Conservation (phyloP, 441 rosid species). For the Oxalis stricta region DNA sequence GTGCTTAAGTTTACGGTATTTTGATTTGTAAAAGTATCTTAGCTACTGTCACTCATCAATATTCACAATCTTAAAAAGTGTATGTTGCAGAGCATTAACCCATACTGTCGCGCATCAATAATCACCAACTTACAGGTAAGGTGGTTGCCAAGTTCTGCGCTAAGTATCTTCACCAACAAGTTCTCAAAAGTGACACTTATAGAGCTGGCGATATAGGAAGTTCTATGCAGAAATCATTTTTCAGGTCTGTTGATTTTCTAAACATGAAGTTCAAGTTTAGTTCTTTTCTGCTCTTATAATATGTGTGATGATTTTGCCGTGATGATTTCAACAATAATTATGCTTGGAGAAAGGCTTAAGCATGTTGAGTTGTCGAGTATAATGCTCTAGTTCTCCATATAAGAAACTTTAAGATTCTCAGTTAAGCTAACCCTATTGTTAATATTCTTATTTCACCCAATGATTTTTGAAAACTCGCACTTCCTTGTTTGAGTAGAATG, state of each 20-base stretch:
- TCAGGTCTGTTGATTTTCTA: constrained; percentile 35
- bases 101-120: no score
- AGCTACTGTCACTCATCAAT: constrained; percentile 1
- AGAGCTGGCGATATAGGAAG: constrained; percentile 62
- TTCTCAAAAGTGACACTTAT: constrained; percentile 54
- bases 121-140: constrained; percentile 49
- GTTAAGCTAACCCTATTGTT: background rate
- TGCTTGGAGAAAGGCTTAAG: no score
- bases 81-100: background rate
- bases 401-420: no score
- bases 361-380: no score
- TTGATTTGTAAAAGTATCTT: background rate
- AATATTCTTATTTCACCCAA: background rate
- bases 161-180: constrained; percentile 78
- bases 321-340: no score
- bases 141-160: constrained; percentile 88
- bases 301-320: background rate
- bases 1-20: background rate
- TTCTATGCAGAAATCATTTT: constrained; percentile 57
- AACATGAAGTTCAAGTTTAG: background rate
- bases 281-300: background rate
- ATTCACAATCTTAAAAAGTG: background rate
- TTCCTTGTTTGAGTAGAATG: constrained; percentile 44
- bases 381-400: no score
- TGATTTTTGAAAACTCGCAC: constrained; percentile 5